Base-by-base conservation (phyloP, 1,284 basidiomycete genomes). In the Puccinia hordei region DNA sequence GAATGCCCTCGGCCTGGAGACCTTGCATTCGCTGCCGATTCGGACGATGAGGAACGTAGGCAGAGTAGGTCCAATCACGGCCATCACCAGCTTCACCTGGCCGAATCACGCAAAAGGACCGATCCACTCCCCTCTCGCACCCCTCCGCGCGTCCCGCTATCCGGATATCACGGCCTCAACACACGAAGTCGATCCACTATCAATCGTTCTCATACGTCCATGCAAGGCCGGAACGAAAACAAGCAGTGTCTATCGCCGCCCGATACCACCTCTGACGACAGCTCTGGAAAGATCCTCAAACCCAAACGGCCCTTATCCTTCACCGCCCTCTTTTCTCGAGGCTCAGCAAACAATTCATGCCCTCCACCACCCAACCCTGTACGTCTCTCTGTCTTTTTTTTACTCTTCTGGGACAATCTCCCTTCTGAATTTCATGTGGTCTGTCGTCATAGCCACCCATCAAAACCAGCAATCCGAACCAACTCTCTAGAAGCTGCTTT, bases 1-100 rank as follows among this genome's bases (percentile, higher is more conserved):
- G 46, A n/a, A 12, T 27, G 53, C 24, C 22, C 57, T 53, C 69
- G 73, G 35, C 24, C 33, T 30, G 55, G 55, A 9, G 78, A 73
- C n/a, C 55, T 80, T 17, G 78, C 78, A 15, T 80, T 80, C 30
- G 78, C 78, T 38, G 78, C 44, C 24, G 78, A 80, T n/a, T 80
- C 78, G 33, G 78, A 73, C 24, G 78, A 73, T 41, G 78, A 80
- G 24, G 57, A 69, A 19, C 41, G 78, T 22, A 38, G 55, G 10
- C 77, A 59, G 44, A 71, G 30, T 8, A 27, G 61, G 65, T 44
- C 55, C 5, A 74, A 33, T 22, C 12, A 35, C 17, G 33, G 22
- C 19, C 71, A n/a, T 38, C 71, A 35, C n/a, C 61, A 63, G 61
- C 1, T 8, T 8, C 66, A 5, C n/a, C 71, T 30, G 17, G n/a